Conservation (phyloP, 2,329 filamentous ascomycete genomes). For the Coleophoma cylindrospora region DNA sequence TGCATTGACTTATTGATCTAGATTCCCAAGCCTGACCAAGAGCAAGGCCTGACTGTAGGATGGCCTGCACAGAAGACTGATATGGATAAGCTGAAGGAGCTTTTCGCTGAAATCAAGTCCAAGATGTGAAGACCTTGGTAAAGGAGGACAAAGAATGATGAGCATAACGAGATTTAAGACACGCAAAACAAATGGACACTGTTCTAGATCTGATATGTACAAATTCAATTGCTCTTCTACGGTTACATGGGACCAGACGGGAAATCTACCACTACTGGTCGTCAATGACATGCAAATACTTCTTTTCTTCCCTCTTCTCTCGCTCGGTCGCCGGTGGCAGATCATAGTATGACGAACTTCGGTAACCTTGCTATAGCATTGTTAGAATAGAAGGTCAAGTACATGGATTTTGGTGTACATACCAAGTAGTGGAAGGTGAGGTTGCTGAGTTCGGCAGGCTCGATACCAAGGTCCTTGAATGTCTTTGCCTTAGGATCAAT, state of each 20-base stretch:
- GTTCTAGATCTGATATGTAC: slow-evolving; percentile 27
- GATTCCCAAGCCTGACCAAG: slow-evolving; percentile 89
- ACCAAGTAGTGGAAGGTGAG: slow-evolving; percentile 94
- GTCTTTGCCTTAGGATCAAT: slow-evolving; percentile 93
- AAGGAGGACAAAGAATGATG: too few relatives aligned
- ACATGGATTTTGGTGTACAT: slow-evolving; percentile 32
- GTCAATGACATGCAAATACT: slow-evolving; percentile 92
- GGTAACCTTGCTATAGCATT: slow-evolving; percentile 71
- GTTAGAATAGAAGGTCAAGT: slow-evolving; percentile 24
- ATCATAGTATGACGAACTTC: slow-evolving; percentile 85
- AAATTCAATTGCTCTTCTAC: slow-evolving; percentile 17
- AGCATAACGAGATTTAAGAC: too few relatives aligned
- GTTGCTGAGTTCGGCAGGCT: slow-evolving; percentile 79
- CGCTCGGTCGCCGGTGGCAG: slow-evolving; percentile 90
- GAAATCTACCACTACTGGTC: slow-evolving; percentile 56
- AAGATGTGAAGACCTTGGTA: slow-evolving; percentile 66
- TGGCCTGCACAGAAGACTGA: slow-evolving; percentile 76
- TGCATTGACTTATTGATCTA: slow-evolving; percentile 27
- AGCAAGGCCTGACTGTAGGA: slow-evolving; percentile 71
- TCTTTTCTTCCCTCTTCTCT: slow-evolving; percentile 91
- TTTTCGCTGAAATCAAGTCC: slow-evolving; percentile 78
- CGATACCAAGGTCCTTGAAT: slow-evolving; percentile 87
- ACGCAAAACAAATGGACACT: not conserved
- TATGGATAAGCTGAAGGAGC: slow-evolving; percentile 76
- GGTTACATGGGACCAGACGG: slow-evolving; percentile 4